Evolutionary conservation across 1,284 basidiomycete species (phyloP).

Genomic region (Naganishia albida): DNA sequence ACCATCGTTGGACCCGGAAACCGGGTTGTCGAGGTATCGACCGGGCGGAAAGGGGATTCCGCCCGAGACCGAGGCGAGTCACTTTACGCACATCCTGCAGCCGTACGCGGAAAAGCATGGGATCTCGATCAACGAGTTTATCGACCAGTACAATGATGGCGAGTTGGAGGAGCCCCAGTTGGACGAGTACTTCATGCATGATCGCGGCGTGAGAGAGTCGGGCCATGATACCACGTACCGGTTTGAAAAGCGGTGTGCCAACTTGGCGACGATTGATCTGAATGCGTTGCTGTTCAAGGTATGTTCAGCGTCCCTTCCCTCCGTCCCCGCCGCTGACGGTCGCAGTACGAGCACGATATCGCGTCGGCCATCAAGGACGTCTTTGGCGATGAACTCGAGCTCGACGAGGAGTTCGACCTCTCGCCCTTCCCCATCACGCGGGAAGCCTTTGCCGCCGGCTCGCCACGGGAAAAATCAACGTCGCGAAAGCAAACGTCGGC

Average conservation of each 20-base stretch:
- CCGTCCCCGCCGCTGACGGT: neutral
- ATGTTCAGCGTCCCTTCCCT: conserved; percentile 17
- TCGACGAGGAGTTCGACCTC: conserved; percentile 88
- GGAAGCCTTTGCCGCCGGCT: conserved; percentile 65
- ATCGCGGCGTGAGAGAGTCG: conserved; percentile 88
- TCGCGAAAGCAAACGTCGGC: conserved; percentile 68
- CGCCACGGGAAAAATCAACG: conserved; percentile 64
- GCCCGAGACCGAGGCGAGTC: conserved; percentile 95
- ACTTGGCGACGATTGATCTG: conserved; percentile 93
- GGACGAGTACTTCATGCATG: conserved; percentile 97
- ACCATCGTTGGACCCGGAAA: conserved; percentile 88
- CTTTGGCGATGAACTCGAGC: conserved; percentile 80
- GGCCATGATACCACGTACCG: conserved; percentile 98
- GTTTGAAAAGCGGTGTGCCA: conserved; percentile 88
- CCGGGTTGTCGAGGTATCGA: conserved; percentile 88
- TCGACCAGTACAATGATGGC: conserved; percentile 89
- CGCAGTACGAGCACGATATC: conserved; percentile 81
- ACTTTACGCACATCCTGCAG: conserved; percentile 96
- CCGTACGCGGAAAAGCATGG: conserved; percentile 91
- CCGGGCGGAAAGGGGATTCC: conserved; percentile 95
- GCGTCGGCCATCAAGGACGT: conserved; percentile 90
- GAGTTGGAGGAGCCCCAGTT: conserved; percentile 80
- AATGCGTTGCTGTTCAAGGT: conserved; percentile 77
- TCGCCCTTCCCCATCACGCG: conserved; percentile 86
- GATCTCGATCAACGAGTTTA: conserved; percentile 95